A percentile compares a stretch with the other conserved stretches of the same genome.
phyloP scores from a whole-genome alignment of 495 filamentous ascomycete genomes.

The Aspergillus carlsbadensis region DNA sequence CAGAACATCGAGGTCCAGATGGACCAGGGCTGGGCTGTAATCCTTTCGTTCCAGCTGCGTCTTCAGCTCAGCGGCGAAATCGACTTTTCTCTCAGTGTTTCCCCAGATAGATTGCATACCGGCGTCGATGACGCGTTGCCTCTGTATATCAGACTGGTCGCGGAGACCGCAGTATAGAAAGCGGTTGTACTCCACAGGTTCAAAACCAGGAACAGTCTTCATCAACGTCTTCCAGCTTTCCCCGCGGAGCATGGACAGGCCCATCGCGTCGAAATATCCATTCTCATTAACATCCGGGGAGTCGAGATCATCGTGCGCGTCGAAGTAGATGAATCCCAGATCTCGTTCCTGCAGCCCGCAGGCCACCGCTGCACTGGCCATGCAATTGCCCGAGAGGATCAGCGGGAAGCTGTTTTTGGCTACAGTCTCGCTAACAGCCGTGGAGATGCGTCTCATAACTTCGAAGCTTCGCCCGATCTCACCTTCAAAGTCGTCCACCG shows the following conservation, averaged over 20 bases:
- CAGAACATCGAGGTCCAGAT: constrained; percentile 26
- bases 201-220: constrained; percentile 21
- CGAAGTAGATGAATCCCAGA: constrained; percentile 25
- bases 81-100: constrained; percentile 12
- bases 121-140: constrained; percentile 15
- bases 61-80: constrained; percentile 18
- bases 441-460: constrained; percentile 22
- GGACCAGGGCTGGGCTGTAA: constrained; percentile 4
- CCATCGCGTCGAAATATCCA: constrained; percentile 28
- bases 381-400: constrained; percentile 28
- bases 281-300: constrained; percentile 29
- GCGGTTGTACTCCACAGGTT: constrained; percentile 2
- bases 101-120: constrained; percentile 24
- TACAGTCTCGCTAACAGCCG: constrained; percentile 18
- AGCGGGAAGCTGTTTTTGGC: constrained; percentile 18
- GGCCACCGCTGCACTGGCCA: constrained; percentile 22
- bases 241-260: constrained; percentile 29
- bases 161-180: constrained; percentile 6
- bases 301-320: constrained; percentile 29
- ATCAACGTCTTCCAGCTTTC: constrained; percentile 28
- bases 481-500: constrained; percentile 24
- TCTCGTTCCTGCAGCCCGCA: constrained; percentile 21
- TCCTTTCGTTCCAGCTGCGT: constrained; percentile 1
- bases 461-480: constrained; percentile 31
- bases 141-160: constrained; percentile 19